These are phyloP conservation scores for Candida boleticola DNA, from an alignment of 805 yeast species.

Conservation along the genomic window DNA sequence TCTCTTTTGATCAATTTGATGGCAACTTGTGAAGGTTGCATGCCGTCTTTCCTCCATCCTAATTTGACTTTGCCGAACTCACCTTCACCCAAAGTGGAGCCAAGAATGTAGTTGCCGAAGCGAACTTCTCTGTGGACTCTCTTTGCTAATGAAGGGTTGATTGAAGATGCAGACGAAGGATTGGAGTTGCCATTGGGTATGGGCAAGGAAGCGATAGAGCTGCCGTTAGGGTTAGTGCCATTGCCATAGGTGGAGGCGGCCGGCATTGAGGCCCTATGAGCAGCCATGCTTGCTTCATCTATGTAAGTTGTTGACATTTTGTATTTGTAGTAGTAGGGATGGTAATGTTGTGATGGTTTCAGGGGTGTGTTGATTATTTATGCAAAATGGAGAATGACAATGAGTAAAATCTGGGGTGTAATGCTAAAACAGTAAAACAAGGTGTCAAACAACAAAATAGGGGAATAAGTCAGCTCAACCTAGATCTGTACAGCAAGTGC, in stretches of 20 bases:
- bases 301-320: conserved; percentile 1
- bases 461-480: no score
- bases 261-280: conserved; percentile 2
- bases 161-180: conserved; percentile 3
- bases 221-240: background rate
- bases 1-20: conserved; percentile 89
- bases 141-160: conserved; percentile 11
- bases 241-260: background rate
- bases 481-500: no score
- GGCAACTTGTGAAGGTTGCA: conserved; percentile 82
- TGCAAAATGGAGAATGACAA: no score
- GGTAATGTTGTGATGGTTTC: background rate
- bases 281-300: background rate
- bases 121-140: conserved; percentile 63
- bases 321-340: no score
- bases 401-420: no score
- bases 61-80: conserved; percentile 97
- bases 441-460: no score
- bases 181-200: background rate
- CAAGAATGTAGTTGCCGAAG: conserved; percentile 87
- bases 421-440: no score
- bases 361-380: background rate
- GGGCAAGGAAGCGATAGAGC: background rate
- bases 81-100: conserved; percentile 95
- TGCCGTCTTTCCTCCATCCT: conserved; percentile 89